Base-by-base conservation (phyloP, 495 filamentous ascomycete species). In the Terfezia claveryi region DNA sequence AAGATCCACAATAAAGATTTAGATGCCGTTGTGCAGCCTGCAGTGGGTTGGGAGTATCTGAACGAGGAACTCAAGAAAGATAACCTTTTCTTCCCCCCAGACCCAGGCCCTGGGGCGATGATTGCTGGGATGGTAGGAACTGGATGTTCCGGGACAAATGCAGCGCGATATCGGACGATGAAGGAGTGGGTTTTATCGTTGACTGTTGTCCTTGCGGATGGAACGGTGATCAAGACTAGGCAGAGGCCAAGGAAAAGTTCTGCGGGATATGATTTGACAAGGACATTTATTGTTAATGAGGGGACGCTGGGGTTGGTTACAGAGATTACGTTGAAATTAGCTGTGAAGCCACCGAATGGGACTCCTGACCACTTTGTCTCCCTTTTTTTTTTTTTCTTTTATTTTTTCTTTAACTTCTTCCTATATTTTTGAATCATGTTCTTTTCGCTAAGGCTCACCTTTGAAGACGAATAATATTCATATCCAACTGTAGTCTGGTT, bases 1-100 rank as follows among this genome's bases (percentile, higher is more conserved):
- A 71, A 79, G 46, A 71, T 94, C 51, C 81, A 93, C 65, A 78
- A 83, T 53, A 81, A 82, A 7, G 88, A 95, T 66, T 82, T 94
- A 82, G 88, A 95, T 62, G 72, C 94, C 56, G 82, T 91, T 7
- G 87, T 94, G 9, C 88, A 94, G 62, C 88, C 88, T 2, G 80
- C 79, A 10, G 83, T 95, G 41, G 79, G 80, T n/a, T 95, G 87
- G 86, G 86, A 89, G 78, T 76, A 81, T 49, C 69, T 95, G 51
- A 94, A 94, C 64, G 77, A 82, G 56, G 69, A 84, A 62, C 76
- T 95, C 54, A 80, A 80, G 64, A 71, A 74, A 49, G 78, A 73
- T 17, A 85, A 84, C 2, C 77, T 94, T 12, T 94, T 94, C 70
- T 92, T 95, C 66, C 88, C 88, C 0, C 77, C 87, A 14, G 86